Evolutionary conservation across 2,329 filamentous ascomycete genomes (phyloP).

Genomic region (Tolypocladium tundrense): DNA sequence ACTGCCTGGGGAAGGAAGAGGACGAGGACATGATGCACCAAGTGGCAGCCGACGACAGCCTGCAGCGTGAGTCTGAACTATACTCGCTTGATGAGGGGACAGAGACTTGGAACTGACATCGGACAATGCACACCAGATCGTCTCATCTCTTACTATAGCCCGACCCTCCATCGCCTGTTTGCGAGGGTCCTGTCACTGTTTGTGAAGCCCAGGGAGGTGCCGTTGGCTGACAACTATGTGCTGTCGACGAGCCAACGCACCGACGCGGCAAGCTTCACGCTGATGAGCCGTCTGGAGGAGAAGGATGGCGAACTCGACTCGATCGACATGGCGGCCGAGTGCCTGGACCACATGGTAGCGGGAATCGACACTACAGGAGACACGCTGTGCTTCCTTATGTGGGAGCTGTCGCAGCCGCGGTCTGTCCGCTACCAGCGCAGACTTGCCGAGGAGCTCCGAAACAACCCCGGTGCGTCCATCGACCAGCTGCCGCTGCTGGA

Average conservation of each 20-base stretch:
- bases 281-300: constrained; percentile 48
- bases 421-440: constrained; percentile 39
- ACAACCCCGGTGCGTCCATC: constrained; percentile 26
- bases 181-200: constrained; percentile 35
- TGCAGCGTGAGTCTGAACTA: constrained; percentile 42
- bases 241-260: constrained; percentile 36
- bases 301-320: constrained; percentile 35
- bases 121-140: constrained; percentile 34
- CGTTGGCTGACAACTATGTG: constrained; percentile 49
- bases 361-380: constrained; percentile 66
- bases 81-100: neutral
- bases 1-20: constrained; percentile 43
- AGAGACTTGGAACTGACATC: neutral
- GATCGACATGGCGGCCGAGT: constrained; percentile 54
- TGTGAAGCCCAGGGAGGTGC: constrained; percentile 44
- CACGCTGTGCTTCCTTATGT: constrained; percentile 60
- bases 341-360: constrained; percentile 61
- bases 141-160: constrained; percentile 47
- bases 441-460: constrained; percentile 41
- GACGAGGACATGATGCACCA: constrained; percentile 60
- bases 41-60: constrained; percentile 55
- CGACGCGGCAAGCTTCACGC: constrained; percentile 41
- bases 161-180: constrained; percentile 36
- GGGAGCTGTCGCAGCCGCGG: constrained; percentile 54
- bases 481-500: constrained; percentile 50